Conservation (phyloP, 805 yeast genomes). For the Ogataea pini region DNA sequence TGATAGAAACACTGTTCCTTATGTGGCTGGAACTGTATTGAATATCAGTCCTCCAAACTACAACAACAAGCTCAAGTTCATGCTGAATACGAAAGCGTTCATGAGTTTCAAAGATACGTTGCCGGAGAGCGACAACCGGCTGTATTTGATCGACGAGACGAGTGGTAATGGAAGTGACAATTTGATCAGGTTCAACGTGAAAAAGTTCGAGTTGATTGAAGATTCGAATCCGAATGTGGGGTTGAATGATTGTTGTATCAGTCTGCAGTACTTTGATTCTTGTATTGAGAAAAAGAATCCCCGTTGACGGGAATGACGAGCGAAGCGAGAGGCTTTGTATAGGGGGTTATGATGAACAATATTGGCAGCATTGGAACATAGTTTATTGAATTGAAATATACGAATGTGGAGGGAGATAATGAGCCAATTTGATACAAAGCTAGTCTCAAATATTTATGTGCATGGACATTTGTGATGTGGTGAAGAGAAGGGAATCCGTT, state of each 20-base stretch:
- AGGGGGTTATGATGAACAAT: no score
- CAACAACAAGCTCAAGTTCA: slow-evolving; percentile 32
- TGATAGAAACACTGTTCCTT: slow-evolving; percentile 2
- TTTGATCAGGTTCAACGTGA: slow-evolving; percentile 41
- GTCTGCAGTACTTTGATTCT: slow-evolving; percentile 55
- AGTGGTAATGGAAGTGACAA: slow-evolving; percentile 10
- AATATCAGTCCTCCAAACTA: slow-evolving; percentile 36
- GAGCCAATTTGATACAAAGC: no score
- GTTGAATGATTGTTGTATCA: slow-evolving; percentile 54
- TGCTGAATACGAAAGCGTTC: slow-evolving; percentile 24
- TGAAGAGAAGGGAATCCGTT: no score
- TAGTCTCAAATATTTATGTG: no score
- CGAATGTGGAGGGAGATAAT: no score
- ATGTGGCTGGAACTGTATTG: slow-evolving; percentile 20
- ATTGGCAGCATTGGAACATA: no score
- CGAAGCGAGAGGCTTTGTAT: background rate
- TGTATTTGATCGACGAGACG: slow-evolving; percentile 25
- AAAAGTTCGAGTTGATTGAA: slow-evolving; percentile 59
- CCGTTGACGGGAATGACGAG: slow-evolving; percentile 6
- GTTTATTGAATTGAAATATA: no score
- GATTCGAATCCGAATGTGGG: slow-evolving; percentile 51
- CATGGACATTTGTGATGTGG: no score
- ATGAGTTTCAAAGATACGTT: slow-evolving; percentile 29
- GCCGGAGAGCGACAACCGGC: slow-evolving; percentile 21
- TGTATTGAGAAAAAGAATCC: slow-evolving; percentile 51